A percentile compares a stretch with the other conserved stretches of the same genome.
Conservation (phyloP, 371 early-diverging fungal genomes). For the Lichtheimia hyalospora region DNA sequence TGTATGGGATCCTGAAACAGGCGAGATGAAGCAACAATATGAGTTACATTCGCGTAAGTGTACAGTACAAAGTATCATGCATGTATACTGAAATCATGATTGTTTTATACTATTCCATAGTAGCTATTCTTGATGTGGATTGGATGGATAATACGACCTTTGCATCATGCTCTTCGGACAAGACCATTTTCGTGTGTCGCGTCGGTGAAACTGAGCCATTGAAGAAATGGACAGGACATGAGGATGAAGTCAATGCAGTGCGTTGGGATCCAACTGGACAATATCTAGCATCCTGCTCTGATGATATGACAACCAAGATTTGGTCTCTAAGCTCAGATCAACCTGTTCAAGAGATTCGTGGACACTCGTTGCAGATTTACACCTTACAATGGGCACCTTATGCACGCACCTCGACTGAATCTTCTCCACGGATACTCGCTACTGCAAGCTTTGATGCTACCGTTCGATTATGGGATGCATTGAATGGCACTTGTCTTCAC, state of each 20-base stretch:
- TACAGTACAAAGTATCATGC: too few species aligned
- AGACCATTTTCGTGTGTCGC: conserved; percentile 77
- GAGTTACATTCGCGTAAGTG: conserved; percentile 71
- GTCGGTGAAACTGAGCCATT: conserved; percentile 69
- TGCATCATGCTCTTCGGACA: conserved; percentile 90
- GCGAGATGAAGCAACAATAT: conserved; percentile 78
- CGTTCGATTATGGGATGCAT: conserved; percentile 89
- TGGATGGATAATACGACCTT: conserved; percentile 92
- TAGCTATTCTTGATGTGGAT: conserved; percentile 85
- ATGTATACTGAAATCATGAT: too few species aligned
- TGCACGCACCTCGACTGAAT: background rate
- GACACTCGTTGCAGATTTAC: conserved; percentile 80
- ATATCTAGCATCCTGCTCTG: conserved; percentile 88
- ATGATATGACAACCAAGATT: conserved; percentile 86
- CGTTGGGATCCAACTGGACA: conserved; percentile 84
- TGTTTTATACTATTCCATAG: conserved; percentile 18
- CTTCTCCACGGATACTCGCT: conserved; percentile 53
- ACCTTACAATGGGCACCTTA: conserved; percentile 74
- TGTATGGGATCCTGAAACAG: conserved; percentile 85
- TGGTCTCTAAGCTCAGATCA: conserved; percentile 45
- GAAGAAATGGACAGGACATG: conserved; percentile 75
- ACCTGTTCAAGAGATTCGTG: conserved; percentile 61
- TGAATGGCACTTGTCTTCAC: conserved; percentile 69
- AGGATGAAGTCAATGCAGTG: conserved; percentile 86
- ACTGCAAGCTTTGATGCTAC: conserved; percentile 92